These are phyloP conservation scores for Kingdonia uniflora DNA, from an alignment of 164 flowering plant species.

Conservation along the genomic window DNA sequence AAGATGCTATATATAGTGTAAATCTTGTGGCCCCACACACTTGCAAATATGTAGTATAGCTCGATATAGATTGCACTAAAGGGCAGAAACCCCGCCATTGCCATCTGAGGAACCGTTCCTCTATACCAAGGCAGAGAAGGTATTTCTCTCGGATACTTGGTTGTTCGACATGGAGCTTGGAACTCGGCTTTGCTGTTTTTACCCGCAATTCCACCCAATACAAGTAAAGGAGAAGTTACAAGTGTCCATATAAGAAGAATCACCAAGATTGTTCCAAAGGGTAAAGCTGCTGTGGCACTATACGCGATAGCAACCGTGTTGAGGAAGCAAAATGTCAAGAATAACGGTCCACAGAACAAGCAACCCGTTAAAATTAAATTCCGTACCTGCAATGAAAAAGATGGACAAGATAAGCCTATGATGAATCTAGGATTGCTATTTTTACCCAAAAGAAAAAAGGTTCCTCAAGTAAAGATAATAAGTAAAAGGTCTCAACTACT, in stretches of 20 bases:
- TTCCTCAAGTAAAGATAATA: too few relatives aligned
- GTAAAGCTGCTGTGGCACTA: slow-evolving; percentile 25
- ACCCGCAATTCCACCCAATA: slow-evolving; percentile 23
- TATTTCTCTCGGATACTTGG: slow-evolving; percentile 30
- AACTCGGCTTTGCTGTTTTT: slow-evolving; percentile 23
- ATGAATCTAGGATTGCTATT: background rate
- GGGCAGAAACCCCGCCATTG: slow-evolving; percentile 35
- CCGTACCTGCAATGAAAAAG: slow-evolving; percentile 18
- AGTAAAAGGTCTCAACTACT: too few relatives aligned
- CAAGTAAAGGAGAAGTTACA: slow-evolving; percentile 22
- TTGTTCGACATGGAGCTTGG: slow-evolving; percentile 27
- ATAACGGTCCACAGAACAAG: slow-evolving; percentile 24
- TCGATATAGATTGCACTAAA: slow-evolving; percentile 35
- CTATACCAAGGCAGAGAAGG: slow-evolving; percentile 35
- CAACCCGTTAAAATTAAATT: slow-evolving; percentile 24
- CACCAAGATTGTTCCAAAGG: slow-evolving; percentile 25
- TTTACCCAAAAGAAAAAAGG: too few relatives aligned
- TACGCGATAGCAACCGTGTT: slow-evolving; percentile 23
- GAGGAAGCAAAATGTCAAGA: slow-evolving; percentile 25
- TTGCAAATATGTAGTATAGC: slow-evolving; percentile 32
- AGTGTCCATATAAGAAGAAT: slow-evolving; percentile 25
- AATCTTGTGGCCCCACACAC: slow-evolving; percentile 36
- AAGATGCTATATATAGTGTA: slow-evolving; percentile 33
- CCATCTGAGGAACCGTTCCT: slow-evolving; percentile 33
- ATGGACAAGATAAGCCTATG: background rate